Evolutionary conservation across 441 rosid species (phyloP).

Genomic region (Croton laevigatus): DNA sequence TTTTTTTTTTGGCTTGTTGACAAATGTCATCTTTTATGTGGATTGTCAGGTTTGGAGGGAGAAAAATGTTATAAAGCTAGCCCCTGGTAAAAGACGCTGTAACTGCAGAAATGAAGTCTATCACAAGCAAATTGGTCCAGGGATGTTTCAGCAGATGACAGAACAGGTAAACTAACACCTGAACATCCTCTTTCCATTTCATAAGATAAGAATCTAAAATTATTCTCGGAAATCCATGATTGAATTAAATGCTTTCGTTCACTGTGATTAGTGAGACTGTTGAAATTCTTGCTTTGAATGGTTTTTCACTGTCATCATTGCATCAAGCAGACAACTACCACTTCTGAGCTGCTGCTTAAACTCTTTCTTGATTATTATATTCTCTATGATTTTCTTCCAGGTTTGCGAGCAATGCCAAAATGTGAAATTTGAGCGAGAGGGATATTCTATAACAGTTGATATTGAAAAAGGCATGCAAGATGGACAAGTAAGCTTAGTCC

Average conservation of each 20-base stretch:
- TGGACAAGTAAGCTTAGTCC: conserved; percentile 66
- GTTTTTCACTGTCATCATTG: background rate
- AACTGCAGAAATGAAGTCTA: conserved; percentile 97
- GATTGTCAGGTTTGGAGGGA: conserved; percentile 88
- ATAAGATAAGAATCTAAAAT: background rate
- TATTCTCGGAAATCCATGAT: background rate
- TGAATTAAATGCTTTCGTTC: background rate
- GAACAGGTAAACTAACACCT: conserved; percentile 57
- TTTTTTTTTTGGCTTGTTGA: conserved; percentile 9
- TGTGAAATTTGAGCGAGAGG: conserved; percentile 79
- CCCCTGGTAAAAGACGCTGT: conserved; percentile 91
- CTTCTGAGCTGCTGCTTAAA: conserved; percentile 8
- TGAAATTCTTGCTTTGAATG: background rate
- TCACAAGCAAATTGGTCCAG: conserved; percentile 98
- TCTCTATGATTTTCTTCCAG: conserved; percentile 36
- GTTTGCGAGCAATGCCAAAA: conserved; percentile 94
- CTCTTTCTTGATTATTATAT: conserved; percentile 6
- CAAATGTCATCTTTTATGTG: conserved; percentile 15
- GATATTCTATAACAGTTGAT: conserved; percentile 80
- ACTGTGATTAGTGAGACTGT: background rate
- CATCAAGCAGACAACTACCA: background rate
- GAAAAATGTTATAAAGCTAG: conserved; percentile 85
- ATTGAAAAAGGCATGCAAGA: conserved; percentile 98
- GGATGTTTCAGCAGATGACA: conserved; percentile 99
- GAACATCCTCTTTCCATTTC: background rate